Evolutionary conservation across 1,284 basidiomycete species (phyloP), one percentile per base, ranked within the genome.

Genomic region (Ganoderma sinense): DNA sequence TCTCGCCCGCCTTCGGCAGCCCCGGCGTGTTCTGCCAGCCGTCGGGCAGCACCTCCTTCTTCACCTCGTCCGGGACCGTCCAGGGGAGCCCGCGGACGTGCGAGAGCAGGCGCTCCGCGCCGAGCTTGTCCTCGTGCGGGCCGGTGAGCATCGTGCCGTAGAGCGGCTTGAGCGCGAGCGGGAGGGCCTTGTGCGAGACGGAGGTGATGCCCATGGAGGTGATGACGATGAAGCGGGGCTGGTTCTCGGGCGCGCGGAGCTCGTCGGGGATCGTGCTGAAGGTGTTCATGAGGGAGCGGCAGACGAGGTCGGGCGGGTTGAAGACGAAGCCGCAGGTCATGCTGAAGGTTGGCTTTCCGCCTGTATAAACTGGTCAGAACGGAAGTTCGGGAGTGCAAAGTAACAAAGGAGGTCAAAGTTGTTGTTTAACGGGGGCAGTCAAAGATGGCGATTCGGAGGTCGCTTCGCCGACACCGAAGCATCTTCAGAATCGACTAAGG

Each of bases 111-210:
- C 84, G 81, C 77, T 92, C 91, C 43, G 81, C 76, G 5, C 86
- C 88, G 55, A 86, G 67, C 76, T 92, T 92, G 79, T 92, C 90
- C 31, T 75, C 79, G 74, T 89, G 89, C 3, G 88, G 85, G 0
- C 51, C 69, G 2, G 74, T 51, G 45, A 90, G 80, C 53, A 85
- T 60, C 67, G 78, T 82, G 8, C 76, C 71, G 76, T 89, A 90
- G 0, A 91, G 0, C 0, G 82, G 83, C 71, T 85, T 87, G 40
- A 89, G 71, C 2, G 79, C 73, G 36, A 86, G 55, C 0, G 91
- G 91, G 1, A 92, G 81, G 11, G 79, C 75, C 0, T 75, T 69
- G 73, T 87, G 85, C 2, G 86, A 84, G 0, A 77, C 68, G 10
- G 77, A 81, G 0, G 86, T 87, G 45, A 90, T 65, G 8, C 91